phyloP scores from a whole-genome alignment of 768 basidiomycete species.

The Suillus lakei region DNA sequence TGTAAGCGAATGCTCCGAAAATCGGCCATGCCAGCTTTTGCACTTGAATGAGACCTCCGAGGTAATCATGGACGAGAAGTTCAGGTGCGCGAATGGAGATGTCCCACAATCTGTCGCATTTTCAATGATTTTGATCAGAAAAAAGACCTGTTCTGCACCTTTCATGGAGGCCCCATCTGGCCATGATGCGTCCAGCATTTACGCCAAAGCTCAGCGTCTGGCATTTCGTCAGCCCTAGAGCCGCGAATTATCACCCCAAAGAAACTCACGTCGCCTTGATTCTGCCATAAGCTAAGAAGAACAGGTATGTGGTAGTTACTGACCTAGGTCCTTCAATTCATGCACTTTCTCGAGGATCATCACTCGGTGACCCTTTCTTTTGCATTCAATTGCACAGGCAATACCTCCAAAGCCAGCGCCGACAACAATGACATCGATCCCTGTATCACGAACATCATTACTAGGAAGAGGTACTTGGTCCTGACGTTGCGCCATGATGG shows the following conservation, averaged over 20 bases:
- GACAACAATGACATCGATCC: constrained; percentile 25
- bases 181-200: constrained; percentile 28
- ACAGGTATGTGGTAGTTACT: constrained; percentile 8
- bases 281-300: constrained; percentile 11
- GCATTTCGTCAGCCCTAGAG: constrained; percentile 6
- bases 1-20: constrained; percentile 25
- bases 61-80: constrained; percentile 23
- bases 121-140: constrained; percentile 18
- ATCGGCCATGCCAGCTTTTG: constrained; percentile 20
- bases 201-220: constrained; percentile 22
- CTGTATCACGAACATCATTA: constrained; percentile 4
- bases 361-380: constrained; percentile 25
- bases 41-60: constrained; percentile 23
- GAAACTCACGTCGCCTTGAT: constrained; percentile 21
- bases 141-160: constrained; percentile 16
- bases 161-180: constrained; percentile 28
- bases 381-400: constrained; percentile 32
- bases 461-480: not conserved
- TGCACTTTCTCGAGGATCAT: constrained; percentile 26
- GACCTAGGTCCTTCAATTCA: constrained; percentile 19
- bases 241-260: not conserved
- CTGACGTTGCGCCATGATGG: not conserved
- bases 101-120: constrained; percentile 21
- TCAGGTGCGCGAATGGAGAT: constrained; percentile 20
- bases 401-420: constrained; percentile 33